phyloP scores from a whole-genome alignment of 805 yeast genomes.

The Zygotorulaspora danielsina region DNA sequence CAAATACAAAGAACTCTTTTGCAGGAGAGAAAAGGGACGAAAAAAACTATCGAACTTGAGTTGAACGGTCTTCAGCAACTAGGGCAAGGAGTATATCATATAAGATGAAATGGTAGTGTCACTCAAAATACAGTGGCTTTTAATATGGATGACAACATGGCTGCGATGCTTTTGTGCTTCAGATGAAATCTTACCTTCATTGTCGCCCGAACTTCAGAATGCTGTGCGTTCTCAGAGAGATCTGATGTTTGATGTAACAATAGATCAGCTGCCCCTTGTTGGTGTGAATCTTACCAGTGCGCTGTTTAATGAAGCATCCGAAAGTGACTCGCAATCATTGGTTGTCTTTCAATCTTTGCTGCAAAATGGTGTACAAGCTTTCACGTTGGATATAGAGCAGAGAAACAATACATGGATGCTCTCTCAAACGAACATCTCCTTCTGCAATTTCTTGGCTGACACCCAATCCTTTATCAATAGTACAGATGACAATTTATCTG shows the following conservation, averaged over 20 bases:
- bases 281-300: constrained; percentile 40
- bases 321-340: constrained; percentile 36
- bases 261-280: constrained; percentile 38
- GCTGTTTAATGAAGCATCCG: constrained; percentile 27
- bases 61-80: too few species aligned
- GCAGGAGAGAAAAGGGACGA: too few species aligned
- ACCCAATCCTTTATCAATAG: constrained; percentile 36
- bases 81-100: background rate
- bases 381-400: constrained; percentile 55
- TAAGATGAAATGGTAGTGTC: constrained; percentile 1
- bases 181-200: constrained; percentile 16
- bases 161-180: constrained; percentile 2
- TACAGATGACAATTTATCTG: constrained; percentile 46
- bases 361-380: constrained; percentile 42
- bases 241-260: constrained; percentile 37
- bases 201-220: constrained; percentile 32
- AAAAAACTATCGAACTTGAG: too few species aligned
- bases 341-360: constrained; percentile 34
- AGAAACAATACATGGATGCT: constrained; percentile 39
- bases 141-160: constrained; percentile 5
- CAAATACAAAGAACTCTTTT: too few species aligned
- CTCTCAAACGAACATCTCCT: constrained; percentile 18
- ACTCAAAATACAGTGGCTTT: background rate
- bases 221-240: constrained; percentile 48
- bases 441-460: constrained; percentile 28